Base-by-base conservation (phyloP, 768 basidiomycete genomes). In the Suillus weaverae region DNA sequence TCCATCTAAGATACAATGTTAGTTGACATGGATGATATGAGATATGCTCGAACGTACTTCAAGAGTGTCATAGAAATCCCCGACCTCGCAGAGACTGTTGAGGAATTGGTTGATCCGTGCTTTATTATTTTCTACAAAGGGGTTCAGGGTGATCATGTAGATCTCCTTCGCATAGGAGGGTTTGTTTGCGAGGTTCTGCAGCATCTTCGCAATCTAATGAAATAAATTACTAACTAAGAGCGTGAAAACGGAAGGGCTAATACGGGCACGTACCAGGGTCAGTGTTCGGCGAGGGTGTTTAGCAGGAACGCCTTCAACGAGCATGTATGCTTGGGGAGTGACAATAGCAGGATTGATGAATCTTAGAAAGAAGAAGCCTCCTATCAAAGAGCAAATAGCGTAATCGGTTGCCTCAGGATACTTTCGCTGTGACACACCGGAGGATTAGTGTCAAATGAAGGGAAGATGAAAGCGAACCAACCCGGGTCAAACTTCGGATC, bases 281-380 rank as follows among this genome's bases (percentile, higher is more conserved):
- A 99, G 81, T 11, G 97, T 99, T 72, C 97, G 88, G 60, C 97
- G 84, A 33, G 97, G 97, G 75, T 99, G 97, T 77, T 98, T 99
- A 11, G 97, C 97, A 1, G 97, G 97, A 16, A 97, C 93, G 59
- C 92, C 94, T 74, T 99, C 96, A 35, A 99, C 97, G 57, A 99
- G 86, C 97, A 99, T 99, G 77, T 99, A 99, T 36, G 97, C 97
- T 75, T 99, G 97, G 0, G 97, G 97, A 0, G 97, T 99, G 66
- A 99, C 97, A 63, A 99, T 94, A 2, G 97, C 97, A 3, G 97
- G 97, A 72, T 99, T 99, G 81, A 99, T 99, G 81, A 99, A 99
- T 22, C 97, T 92, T 66, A 99, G 88, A 86, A 99, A 99, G 86
- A 99, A 99, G 82, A 99, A 99, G 11, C 97, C 97, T 57, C 97